A percentile compares a stretch with the other conserved stretches of the same genome.
Conservation (phyloP, 1,139 yeast species). For the Geotrichum macrosporum region DNA sequence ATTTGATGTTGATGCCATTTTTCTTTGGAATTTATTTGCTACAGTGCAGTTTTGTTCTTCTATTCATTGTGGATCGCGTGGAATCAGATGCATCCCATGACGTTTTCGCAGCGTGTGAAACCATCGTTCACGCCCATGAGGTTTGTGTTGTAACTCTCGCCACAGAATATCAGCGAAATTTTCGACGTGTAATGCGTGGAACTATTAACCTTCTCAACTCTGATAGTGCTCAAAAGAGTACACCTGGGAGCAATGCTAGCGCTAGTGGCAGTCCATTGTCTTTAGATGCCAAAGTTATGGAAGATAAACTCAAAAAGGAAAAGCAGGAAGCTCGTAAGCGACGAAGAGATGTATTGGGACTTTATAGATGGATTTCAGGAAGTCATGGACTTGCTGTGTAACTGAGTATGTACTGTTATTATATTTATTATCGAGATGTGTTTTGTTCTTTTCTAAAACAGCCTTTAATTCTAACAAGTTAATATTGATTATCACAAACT, state of each 20-base stretch:
- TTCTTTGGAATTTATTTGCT: conserved; percentile 35
- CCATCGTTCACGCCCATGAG: conserved; percentile 37
- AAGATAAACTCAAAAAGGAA: conserved; percentile 5
- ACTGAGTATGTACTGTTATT: not conserved
- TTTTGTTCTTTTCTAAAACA: not conserved
- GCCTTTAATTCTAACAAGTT: not conserved
- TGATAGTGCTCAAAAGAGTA: conserved; percentile 23
- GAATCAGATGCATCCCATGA: conserved; percentile 33
- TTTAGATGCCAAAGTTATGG: conserved; percentile 4
- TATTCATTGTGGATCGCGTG: conserved; percentile 32
- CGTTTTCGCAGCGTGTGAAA: conserved; percentile 36
- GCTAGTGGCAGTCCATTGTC: conserved; percentile 15
- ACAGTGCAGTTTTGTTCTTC: conserved; percentile 31
- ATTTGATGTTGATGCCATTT: conserved; percentile 36
- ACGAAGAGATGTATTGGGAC: conserved; percentile 32
- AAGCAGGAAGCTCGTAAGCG: conserved; percentile 19
- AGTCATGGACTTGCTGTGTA: conserved; percentile 36
- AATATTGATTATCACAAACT: not conserved
- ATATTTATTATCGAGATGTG: not conserved
- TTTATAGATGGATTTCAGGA: conserved; percentile 35
- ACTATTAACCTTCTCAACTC: conserved; percentile 33
- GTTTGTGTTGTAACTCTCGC: conserved; percentile 36
- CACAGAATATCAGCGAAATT: conserved; percentile 37
- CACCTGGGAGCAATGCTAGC: conserved; percentile 25
- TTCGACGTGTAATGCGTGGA: conserved; percentile 34